A percentile compares a stretch with the other conserved stretches of the same genome.
phyloP scores from a whole-genome alignment of 768 basidiomycete genomes.

The Boletellus sp. region DNA sequence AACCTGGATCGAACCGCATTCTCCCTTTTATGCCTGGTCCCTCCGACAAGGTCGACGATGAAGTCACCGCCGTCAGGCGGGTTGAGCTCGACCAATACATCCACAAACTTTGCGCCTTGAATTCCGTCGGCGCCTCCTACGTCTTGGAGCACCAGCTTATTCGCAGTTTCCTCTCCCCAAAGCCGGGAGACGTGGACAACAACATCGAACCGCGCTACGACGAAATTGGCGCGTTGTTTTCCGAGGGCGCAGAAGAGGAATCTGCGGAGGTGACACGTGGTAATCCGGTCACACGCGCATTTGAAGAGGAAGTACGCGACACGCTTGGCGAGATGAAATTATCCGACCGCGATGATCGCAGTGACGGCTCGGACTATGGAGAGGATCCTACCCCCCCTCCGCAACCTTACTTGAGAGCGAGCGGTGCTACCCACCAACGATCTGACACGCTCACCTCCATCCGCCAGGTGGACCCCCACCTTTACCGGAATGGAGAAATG shows the following conservation, averaged over 20 bases:
- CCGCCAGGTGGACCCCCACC: conserved; percentile 30
- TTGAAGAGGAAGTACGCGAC: conserved; percentile 44
- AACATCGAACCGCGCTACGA: conserved; percentile 56
- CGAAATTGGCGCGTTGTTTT: conserved; percentile 56
- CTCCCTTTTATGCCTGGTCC: conserved; percentile 99
- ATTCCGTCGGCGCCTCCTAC: conserved; percentile 62
- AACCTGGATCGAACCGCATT: conserved; percentile 62
- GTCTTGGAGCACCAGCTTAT: conserved; percentile 79
- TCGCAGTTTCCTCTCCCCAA: conserved; percentile 77
- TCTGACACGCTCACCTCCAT: conserved; percentile 46
- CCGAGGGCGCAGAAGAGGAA: conserved; percentile 32
- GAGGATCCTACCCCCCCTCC: conserved; percentile 38
- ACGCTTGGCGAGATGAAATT: conserved; percentile 48
- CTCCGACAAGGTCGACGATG: conserved; percentile 75
- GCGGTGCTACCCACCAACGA: conserved; percentile 39
- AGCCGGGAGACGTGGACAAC: conserved; percentile 81
- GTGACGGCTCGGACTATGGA: conserved; percentile 66
- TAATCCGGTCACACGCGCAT: conserved; percentile 32
- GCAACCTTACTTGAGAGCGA: conserved; percentile 41
- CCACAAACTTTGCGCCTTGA: conserved; percentile 71
- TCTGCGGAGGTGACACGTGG: conserved; percentile 31
- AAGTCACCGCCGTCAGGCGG: conserved; percentile 74
- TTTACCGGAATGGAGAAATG: conserved; percentile 29
- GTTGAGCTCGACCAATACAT: conserved; percentile 89
- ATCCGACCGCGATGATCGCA: conserved; percentile 44